Percentiles rank a stretch among this genome's conserved stretches.
These are phyloP conservation scores for Solanum arcanum DNA, from an alignment of 257 asterid species.

Conservation along the genomic window DNA sequence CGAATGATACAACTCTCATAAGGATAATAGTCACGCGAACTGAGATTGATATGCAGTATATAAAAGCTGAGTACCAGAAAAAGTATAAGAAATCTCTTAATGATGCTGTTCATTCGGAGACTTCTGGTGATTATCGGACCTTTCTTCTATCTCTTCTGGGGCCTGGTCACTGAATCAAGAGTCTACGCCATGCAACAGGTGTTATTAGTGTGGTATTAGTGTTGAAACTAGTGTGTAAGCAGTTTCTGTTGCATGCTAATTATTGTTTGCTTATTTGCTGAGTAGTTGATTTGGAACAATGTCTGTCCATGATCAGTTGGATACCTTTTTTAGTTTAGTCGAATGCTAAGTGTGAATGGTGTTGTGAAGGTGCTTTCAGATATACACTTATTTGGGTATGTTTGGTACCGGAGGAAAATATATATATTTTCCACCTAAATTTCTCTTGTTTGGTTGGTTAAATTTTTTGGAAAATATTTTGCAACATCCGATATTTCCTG, in stretches of 20 bases:
- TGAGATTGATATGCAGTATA: constrained; percentile 83
- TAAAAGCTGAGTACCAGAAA: constrained; percentile 78
- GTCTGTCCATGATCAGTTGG: not conserved
- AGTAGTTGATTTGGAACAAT: not conserved
- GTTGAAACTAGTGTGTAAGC: not conserved
- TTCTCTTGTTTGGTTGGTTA: not conserved
- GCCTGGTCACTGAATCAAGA: constrained; percentile 24
- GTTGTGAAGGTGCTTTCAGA: not conserved
- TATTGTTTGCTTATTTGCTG: not conserved
- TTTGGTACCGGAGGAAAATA: not conserved
- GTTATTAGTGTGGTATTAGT: not conserved
- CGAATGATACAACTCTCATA: constrained; percentile 55
- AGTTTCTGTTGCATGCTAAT: not conserved
- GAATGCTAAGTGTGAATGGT: not conserved
- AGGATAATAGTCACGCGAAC: constrained; percentile 73
- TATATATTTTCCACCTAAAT: not conserved
- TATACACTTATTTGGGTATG: not conserved
- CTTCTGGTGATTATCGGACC: constrained; percentile 59
- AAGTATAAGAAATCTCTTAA: constrained; percentile 54
- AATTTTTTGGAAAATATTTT: too few relatives aligned
- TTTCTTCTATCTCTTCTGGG: constrained; percentile 82
- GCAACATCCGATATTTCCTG: too few relatives aligned
- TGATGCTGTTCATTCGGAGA: constrained; percentile 68
- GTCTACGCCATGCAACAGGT: not conserved
- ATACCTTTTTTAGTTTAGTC: not conserved